Evolutionary conservation across 2,329 filamentous ascomycete genomes (phyloP), one percentile per base, ranked within the genome.

Genomic region (Colletotrichum liaoningense): DNA sequence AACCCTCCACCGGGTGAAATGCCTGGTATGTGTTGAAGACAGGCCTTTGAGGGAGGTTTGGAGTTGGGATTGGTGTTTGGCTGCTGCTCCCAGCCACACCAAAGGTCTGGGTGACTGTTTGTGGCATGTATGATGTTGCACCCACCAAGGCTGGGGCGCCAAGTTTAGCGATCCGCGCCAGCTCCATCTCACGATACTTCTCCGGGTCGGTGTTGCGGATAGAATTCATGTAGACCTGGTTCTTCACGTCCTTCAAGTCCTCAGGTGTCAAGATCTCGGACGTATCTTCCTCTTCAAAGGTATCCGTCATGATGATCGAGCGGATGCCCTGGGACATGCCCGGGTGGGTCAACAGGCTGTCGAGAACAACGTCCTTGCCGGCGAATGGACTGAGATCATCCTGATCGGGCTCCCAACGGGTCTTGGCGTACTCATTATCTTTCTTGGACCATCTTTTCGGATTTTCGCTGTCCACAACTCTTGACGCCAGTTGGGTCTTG

Each of bases 381-480:
- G 84, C 74, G 72, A 89, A 90, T 11, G 84, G 81, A 0, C 81
- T 79, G 1, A 94, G 79, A 62, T 91, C 86, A 56, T 89, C 78
- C 60, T 89, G 86, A 6, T 80, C 73, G 1, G 91, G 84, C 0
- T 87, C 79, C 66, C 85, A 86, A 0, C 93, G 90, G 1, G 91
- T 86, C 1, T 81, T 79, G 1, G 87, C 85, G 16, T 63, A 74
- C 26, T 74, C 72, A 8, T 67, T 67, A 5, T 72, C 63, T 35
- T 74, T 74, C 64, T 88, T 89, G 0, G 93, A 91, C 80, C 87
- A 90, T 8, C 93, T 90, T n/a, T 91, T 83, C 0, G 93, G 91
- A 63, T 94, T 94, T 82, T 93, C 94, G 79, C 94, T 92, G 82
- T 98, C 95, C 4, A 98, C 92, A 1, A 97, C 93, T 16, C 94